Percentiles rank a stretch among this genome's conserved stretches.
phyloP scores from a whole-genome alignment of 108 stramenopile genomes.

The Fistulifera solaris region DNA sequence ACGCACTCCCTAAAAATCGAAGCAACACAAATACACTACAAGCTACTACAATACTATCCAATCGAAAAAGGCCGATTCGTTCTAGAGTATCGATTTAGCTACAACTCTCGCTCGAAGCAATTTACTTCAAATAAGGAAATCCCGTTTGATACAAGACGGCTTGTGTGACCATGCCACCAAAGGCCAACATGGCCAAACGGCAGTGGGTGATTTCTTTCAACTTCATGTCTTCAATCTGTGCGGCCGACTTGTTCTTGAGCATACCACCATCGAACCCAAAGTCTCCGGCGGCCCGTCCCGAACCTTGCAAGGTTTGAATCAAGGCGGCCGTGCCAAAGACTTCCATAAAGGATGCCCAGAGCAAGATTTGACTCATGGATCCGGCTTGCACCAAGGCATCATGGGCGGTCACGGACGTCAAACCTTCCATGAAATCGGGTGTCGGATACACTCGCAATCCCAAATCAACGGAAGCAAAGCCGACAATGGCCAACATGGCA shows the following conservation, averaged over 20 bases:
- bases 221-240: slow-evolving; percentile 67
- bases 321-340: too few relatives aligned
- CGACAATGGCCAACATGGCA: slow-evolving; percentile 85
- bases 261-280: slow-evolving; percentile 82
- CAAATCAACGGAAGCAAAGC: slow-evolving; percentile 85
- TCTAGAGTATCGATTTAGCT: too few relatives aligned
- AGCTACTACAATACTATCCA: too few relatives aligned
- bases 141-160: slow-evolving; percentile 82
- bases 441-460: slow-evolving; percentile 69
- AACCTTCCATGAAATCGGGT: slow-evolving; percentile 69
- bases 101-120: too few relatives aligned
- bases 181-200: slow-evolving; percentile 88
- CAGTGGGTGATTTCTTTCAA: slow-evolving; percentile 83
- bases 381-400: slow-evolving; percentile 71
- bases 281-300: slow-evolving; percentile 90
- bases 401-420: slow-evolving; percentile 79
- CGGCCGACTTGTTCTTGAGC: slow-evolving; percentile 53
- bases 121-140: slow-evolving; percentile 89
- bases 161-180: slow-evolving; percentile 85
- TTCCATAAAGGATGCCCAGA: slow-evolving; percentile 72
- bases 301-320: slow-evolving; percentile 90
- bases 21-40: too few relatives aligned
- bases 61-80: too few relatives aligned
- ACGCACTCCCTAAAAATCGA: too few relatives aligned
- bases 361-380: slow-evolving; percentile 68